Conservation (phyloP, 495 filamentous ascomycete species). For the Ramalina intermedia region DNA sequence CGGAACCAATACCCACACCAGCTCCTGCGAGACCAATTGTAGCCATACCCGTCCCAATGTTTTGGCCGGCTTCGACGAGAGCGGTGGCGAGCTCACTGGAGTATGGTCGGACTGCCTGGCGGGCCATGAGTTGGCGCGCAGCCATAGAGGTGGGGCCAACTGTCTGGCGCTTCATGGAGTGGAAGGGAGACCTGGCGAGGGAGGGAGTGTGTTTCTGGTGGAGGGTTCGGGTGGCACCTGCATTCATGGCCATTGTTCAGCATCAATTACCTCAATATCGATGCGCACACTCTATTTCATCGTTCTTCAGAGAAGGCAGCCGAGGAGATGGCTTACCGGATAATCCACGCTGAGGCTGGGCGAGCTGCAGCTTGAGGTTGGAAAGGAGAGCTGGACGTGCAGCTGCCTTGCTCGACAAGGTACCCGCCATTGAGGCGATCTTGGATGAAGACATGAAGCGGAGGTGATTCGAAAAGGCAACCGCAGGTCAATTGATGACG, state of each 20-base stretch:
- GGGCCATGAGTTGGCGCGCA: constrained; percentile 50
- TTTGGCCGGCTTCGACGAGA: constrained; percentile 79
- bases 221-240: constrained; percentile 4
- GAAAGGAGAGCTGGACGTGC: constrained; percentile 7
- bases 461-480: constrained; percentile 4
- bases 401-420: not conserved
- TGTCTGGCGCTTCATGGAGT: constrained; percentile 55
- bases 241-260: not conserved
- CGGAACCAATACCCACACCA: constrained; percentile 85
- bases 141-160: constrained; percentile 42
- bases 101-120: constrained; percentile 52
- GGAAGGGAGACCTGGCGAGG: constrained; percentile 22
- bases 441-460: constrained; percentile 5
- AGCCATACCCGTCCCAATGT: constrained; percentile 71
- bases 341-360: constrained; percentile 7
- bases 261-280: not conserved
- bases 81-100: constrained; percentile 69
- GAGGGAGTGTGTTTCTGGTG: constrained; percentile 15
- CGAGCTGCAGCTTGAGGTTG: constrained; percentile 6
- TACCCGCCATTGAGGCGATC: constrained; percentile 6
- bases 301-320: not conserved
- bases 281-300: not conserved
- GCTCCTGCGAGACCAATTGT: constrained; percentile 84
- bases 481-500: constrained; percentile 2
- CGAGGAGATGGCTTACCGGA: not conserved